These are phyloP conservation scores for Trichoderma harzianum DNA, from an alignment of 2,329 filamentous ascomycete genomes.

Conservation along the genomic window DNA sequence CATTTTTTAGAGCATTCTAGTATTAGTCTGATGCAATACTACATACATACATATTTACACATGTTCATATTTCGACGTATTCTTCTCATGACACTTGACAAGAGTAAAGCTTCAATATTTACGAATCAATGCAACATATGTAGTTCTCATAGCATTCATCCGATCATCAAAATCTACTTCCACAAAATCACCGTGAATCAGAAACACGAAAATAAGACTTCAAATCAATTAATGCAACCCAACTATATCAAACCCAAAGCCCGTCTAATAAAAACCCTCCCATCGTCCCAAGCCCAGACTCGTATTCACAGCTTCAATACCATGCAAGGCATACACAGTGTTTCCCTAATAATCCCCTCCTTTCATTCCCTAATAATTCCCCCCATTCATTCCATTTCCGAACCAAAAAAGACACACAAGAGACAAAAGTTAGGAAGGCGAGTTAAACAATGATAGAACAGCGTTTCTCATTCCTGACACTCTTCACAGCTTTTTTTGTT, in stretches of 20 bases:
- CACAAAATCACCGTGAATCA: neutral
- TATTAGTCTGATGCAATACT: neutral
- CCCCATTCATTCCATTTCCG: neutral
- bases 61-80: no score
- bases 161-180: no score
- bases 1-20: constrained; percentile 5
- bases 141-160: neutral
- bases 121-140: neutral
- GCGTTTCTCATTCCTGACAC: constrained; percentile 1
- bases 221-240: constrained; percentile 1
- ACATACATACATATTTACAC: neutral
- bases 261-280: constrained; percentile 6
- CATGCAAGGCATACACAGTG: neutral
- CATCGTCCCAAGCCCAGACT: neutral
- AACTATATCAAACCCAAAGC: neutral
- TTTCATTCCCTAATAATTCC: neutral
- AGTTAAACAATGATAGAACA: neutral
- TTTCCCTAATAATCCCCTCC: neutral
- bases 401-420: neutral
- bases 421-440: neutral
- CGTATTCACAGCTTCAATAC: neutral
- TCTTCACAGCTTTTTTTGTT: neutral
- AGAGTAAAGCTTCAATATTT: neutral
- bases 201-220: neutral
- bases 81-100: neutral